A percentile compares a stretch with the other conserved stretches of the same genome.
Conservation (phyloP, 1,284 basidiomycete genomes). For the Boletus smithii region DNA sequence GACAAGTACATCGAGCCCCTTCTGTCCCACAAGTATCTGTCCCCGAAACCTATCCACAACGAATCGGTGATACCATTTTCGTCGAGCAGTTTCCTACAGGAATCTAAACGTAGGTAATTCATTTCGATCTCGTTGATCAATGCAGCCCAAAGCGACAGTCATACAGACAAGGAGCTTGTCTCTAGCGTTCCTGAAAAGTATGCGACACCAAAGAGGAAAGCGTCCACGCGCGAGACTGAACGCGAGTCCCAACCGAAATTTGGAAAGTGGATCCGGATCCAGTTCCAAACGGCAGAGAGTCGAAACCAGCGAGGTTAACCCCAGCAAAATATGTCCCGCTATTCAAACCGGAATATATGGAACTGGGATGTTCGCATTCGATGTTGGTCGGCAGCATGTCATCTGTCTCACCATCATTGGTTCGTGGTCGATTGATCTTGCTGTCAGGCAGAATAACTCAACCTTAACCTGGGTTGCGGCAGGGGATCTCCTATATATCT, state of each 20-base stretch:
- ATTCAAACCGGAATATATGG: neutral
- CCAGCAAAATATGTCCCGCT: neutral
- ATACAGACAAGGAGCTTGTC: too few relatives aligned
- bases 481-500: slow-evolving; percentile 1
- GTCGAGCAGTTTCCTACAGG: neutral
- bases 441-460: neutral
- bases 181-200: neutral
- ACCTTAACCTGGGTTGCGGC: neutral
- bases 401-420: neutral
- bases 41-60: neutral
- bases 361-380: neutral
- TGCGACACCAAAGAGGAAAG: neutral
- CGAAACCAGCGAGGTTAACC: neutral
- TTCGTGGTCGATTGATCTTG: neutral
- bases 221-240: neutral
- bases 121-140: neutral
- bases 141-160: neutral
- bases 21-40: neutral
- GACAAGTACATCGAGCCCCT: too few relatives aligned
- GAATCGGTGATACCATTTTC: neutral
- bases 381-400: neutral
- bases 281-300: neutral
- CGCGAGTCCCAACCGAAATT: neutral
- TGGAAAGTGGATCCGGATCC: neutral
- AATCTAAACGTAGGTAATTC: neutral